Conservation (phyloP, 306 rosid genomes). For the Pueraria montana region DNA sequence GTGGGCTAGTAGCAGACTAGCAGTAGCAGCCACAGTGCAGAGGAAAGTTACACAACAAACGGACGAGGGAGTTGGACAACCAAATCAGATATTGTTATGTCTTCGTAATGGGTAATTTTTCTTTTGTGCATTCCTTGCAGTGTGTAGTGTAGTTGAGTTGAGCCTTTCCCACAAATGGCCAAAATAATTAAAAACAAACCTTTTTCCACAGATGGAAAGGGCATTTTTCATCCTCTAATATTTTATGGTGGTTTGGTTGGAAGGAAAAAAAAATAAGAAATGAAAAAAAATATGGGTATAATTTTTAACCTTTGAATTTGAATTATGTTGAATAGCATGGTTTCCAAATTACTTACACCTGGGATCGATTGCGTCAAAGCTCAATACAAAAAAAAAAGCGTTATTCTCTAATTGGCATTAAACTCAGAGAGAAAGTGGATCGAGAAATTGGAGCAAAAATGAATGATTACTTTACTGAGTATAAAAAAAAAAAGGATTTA, state of each 20-base stretch:
- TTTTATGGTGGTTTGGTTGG: neutral
- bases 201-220: neutral
- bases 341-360: neutral
- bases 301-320: neutral
- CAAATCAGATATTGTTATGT: constrained; percentile 29
- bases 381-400: no score
- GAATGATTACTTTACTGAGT: no score
- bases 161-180: neutral
- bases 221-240: neutral
- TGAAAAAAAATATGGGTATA: no score
- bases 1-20: neutral
- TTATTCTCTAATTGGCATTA: neutral
- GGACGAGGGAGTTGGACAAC: neutral
- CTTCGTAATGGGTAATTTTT: no score
- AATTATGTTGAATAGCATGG: neutral
- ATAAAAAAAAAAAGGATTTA: no score
- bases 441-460: no score
- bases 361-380: neutral
- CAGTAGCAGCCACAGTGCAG: neutral
- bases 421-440: no score
- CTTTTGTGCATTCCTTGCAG: neutral
- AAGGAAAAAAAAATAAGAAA: no score
- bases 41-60: neutral
- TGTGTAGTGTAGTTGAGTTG: neutral
- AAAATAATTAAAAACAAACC: neutral